Percentiles rank a stretch among this genome's conserved stretches.
Conservation (phyloP, 2,329 filamentous ascomycete species). For the Fusarium agapanthi region DNA sequence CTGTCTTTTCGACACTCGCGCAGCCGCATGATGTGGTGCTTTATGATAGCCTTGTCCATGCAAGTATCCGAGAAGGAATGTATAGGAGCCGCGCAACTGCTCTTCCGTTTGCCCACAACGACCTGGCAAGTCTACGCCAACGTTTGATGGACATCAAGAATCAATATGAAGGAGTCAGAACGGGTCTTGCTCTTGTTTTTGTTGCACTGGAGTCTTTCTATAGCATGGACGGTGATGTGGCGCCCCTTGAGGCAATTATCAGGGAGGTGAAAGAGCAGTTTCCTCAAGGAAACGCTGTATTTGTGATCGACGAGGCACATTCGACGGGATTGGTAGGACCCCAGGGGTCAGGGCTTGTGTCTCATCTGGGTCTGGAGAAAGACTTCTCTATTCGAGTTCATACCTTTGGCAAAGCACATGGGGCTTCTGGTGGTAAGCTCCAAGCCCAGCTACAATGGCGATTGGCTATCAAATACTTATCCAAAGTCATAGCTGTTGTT, state of each 20-base stretch:
- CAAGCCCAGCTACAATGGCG: background rate
- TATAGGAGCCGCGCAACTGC: background rate
- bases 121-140: background rate
- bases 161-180: background rate
- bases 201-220: background rate
- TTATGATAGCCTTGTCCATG: background rate
- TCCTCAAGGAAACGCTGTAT: background rate
- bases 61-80: background rate
- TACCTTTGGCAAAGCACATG: conserved; percentile 5
- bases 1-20: background rate
- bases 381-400: background rate
- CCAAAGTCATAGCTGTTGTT: background rate
- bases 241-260: background rate
- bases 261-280: background rate
- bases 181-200: background rate
- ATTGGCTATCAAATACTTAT: background rate
- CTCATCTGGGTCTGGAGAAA: background rate
- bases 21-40: background rate
- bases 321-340: background rate
- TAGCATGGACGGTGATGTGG: background rate
- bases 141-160: background rate
- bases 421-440: background rate
- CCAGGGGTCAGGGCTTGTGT: background rate
- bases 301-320: background rate
- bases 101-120: background rate